phyloP scores from a whole-genome alignment of 805 yeast genomes.

The Kazachstania martiniae region DNA sequence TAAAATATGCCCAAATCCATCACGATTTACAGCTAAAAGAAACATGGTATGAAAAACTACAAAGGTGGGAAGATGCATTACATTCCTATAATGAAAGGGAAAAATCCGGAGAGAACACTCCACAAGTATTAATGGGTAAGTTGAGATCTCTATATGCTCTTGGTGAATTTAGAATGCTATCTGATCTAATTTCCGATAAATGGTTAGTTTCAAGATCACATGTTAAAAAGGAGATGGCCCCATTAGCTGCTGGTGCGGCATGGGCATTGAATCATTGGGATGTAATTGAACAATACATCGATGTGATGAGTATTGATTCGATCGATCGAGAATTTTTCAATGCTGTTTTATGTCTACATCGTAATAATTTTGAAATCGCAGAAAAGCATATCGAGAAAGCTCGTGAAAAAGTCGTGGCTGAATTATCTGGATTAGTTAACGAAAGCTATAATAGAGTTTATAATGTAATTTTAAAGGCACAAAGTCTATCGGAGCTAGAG shows the following conservation, averaged over 20 bases:
- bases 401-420: constrained; percentile 82
- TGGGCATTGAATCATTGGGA: constrained; percentile 99
- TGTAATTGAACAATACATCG: constrained; percentile 80
- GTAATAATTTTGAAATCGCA: constrained; percentile 79
- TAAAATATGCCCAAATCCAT: constrained; percentile 86
- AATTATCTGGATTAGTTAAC: constrained; percentile 85
- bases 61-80: constrained; percentile 96
- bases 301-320: constrained; percentile 82
- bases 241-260: constrained; percentile 96
- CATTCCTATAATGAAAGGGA: constrained; percentile 80
- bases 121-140: constrained; percentile 92
- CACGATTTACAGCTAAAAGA: constrained; percentile 88
- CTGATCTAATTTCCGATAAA: constrained; percentile 73
- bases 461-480: constrained; percentile 92
- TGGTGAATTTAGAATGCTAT: constrained; percentile 96
- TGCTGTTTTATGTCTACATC: constrained; percentile 76
- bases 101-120: constrained; percentile 41
- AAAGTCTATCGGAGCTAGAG: constrained; percentile 93
- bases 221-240: constrained; percentile 76
- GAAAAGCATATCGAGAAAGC: constrained; percentile 70
- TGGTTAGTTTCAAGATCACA: constrained; percentile 73
- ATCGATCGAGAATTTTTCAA: constrained; percentile 94
- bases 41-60: constrained; percentile 95
- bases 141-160: constrained; percentile 96
- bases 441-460: constrained; percentile 96